phyloP scores from a whole-genome alignment of 163 green algal genomes.

The Chlorella variabilis region DNA sequence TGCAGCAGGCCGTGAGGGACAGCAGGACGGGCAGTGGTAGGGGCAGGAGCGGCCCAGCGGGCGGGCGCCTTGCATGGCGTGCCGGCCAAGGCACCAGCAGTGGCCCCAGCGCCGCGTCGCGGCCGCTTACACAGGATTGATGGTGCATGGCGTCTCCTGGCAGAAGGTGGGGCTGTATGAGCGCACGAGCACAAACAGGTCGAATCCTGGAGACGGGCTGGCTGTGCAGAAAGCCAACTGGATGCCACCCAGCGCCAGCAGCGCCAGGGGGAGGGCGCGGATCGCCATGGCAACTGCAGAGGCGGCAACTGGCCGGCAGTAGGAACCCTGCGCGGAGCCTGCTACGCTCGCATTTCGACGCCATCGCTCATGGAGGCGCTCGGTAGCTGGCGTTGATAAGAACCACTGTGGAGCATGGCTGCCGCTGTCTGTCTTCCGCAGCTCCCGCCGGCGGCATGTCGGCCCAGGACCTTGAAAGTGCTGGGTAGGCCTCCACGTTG shows the following conservation, averaged over 20 bases:
- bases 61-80: not conserved
- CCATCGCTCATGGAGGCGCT: too few relatives aligned
- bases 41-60: not conserved
- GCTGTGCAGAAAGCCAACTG: not conserved
- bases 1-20: not conserved
- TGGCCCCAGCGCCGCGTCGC: not conserved
- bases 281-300: not conserved
- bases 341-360: too few relatives aligned
- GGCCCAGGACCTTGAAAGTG: too few relatives aligned
- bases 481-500: too few relatives aligned
- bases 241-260: not conserved
- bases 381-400: too few relatives aligned
- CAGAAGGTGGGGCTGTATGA: conserved; percentile 42
- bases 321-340: too few relatives aligned
- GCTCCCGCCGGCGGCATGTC: too few relatives aligned
- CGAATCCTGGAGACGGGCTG: conserved; percentile 15
- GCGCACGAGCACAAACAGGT: conserved; percentile 44
- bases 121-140: not conserved
- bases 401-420: too few relatives aligned
- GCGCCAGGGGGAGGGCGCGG: not conserved
- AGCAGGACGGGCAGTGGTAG: not conserved
- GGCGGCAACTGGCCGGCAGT: not conserved
- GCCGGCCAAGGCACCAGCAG: not conserved
- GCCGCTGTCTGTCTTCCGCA: too few relatives aligned
- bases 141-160: not conserved